Evolutionary conservation across 805 yeast genomes (phyloP), one percentile per base, ranked within the genome.

Genomic region (Metschnikowia henanensis): DNA sequence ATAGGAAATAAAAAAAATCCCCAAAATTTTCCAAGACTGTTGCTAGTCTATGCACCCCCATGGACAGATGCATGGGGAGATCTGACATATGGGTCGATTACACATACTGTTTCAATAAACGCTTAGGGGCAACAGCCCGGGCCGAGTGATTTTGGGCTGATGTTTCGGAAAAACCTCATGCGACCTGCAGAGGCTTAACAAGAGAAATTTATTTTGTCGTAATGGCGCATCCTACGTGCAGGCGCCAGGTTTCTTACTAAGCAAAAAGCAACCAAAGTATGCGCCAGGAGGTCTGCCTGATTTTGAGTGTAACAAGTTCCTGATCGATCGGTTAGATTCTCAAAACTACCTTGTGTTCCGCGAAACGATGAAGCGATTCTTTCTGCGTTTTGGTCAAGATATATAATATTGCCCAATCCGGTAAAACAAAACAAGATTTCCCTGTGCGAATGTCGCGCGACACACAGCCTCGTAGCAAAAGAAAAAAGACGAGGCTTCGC

Each of bases 81-180:
- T 19, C 23, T 10, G 20, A 33, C 36, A 33, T 33, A 33, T 20
- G 15, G 15, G 20, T 12, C 36, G 15, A 8, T 12, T 33, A 13
- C 12, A n/a, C 26, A 33, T 23, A 15, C 9, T 28, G 16, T n/a
- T 33, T 33, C n/a, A n/a, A 10, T 10, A 33, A 13, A 21, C 36
- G 16, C 35, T 19, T 33, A 33, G 15, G 26, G 15, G 26, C 20
- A 13, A 33, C 20, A 13, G 26, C 26, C n/a, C 18, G 26, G 26
- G 16, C 26, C 17, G 19, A 5, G 26, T 10, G 9, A 20, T 6
- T 3, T 12, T 12, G 13, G 8, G 25, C 10, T 20, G 39, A 16
- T 26, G 31, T 30, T 15, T 29, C 40, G 40, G 40, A 30, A 37
- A 37, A 37, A 29, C 40, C 34, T 30, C 35, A 21, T 30, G 33